Percentiles rank a stretch among this genome's conserved stretches.
Conservation (phyloP, 164 flowering plant species). For the Aristolochia fimbriata region DNA sequence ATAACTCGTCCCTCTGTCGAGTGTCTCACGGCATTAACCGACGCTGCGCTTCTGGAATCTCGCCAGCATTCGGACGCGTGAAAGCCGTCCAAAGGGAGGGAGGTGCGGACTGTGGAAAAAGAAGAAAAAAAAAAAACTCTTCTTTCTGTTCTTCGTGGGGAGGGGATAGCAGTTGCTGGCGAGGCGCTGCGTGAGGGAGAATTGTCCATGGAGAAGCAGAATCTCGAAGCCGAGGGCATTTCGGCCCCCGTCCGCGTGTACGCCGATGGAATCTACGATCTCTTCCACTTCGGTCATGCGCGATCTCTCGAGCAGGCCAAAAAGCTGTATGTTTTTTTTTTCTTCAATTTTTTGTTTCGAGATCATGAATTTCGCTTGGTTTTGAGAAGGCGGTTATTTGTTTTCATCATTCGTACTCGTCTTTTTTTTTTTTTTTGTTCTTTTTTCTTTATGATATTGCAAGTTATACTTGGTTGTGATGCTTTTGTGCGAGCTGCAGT, state of each 20-base stretch:
- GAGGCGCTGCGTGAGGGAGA: background rate
- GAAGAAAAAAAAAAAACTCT: background rate
- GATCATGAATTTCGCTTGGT: background rate
- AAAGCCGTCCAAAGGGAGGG: background rate
- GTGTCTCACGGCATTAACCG: too few relatives aligned
- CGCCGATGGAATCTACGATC: constrained; percentile 50
- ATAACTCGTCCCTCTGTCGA: too few relatives aligned
- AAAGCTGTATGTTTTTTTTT: constrained; percentile 29
- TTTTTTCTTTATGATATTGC: too few relatives aligned
- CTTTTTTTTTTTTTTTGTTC: background rate
- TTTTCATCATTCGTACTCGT: background rate
- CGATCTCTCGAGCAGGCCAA: constrained; percentile 95
- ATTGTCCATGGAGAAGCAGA: background rate
- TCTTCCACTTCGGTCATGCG: constrained; percentile 96
- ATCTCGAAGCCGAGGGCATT: background rate
- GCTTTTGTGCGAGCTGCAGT: too few relatives aligned
- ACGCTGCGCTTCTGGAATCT: too few relatives aligned
- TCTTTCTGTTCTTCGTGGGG: too few relatives aligned
- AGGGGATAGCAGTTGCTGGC: too few relatives aligned
- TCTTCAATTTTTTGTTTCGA: background rate
- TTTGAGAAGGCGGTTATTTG: background rate
- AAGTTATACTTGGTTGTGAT: too few relatives aligned
- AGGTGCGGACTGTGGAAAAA: background rate
- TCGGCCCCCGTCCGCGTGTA: constrained; percentile 11
- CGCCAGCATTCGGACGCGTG: too few relatives aligned